Conservation (phyloP, 192 early-diverging fungal species). For the Phlyctochytrium arcticum region DNA sequence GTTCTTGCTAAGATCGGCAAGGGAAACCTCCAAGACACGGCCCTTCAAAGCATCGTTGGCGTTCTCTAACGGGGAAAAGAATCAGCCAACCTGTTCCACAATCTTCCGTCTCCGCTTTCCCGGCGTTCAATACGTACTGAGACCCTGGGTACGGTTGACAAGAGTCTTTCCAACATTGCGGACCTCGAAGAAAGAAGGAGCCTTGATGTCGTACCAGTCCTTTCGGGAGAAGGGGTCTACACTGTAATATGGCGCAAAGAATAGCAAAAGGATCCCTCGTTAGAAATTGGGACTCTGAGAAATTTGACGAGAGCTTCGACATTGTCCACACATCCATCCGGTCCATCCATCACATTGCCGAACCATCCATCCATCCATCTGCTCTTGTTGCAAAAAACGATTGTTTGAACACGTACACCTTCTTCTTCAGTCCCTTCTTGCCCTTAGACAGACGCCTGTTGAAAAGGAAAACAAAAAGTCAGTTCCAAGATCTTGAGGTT, state of each 20-base stretch:
- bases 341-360: background rate
- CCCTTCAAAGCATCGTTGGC: conserved; percentile 95
- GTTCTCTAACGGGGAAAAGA: conserved; percentile 50
- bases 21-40: conserved; percentile 94
- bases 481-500: background rate
- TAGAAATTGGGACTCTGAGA: background rate
- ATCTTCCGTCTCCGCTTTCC: background rate
- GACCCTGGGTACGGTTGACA: conserved; percentile 99
- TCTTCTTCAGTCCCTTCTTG: conserved; percentile 99
- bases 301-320: conserved; percentile 1
- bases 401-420: conserved; percentile 67
- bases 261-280: background rate
- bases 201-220: conserved; percentile 99
- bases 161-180: conserved; percentile 98
- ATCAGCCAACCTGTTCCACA: conserved; percentile 11
- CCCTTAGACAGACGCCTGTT: conserved; percentile 93
- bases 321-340: conserved; percentile 7
- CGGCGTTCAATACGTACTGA: conserved; percentile 65
- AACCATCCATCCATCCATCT: conserved; percentile 39
- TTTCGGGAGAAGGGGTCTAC: conserved; percentile 99
- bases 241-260: conserved; percentile 37
- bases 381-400: background rate
- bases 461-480: conserved; percentile 3
- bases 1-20: conserved; percentile 93
- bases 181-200: conserved; percentile 91